Percentiles rank a stretch among this genome's conserved stretches.
Conservation (phyloP, 1,139 yeast genomes). For the Magnusiomyces magnusii region DNA sequence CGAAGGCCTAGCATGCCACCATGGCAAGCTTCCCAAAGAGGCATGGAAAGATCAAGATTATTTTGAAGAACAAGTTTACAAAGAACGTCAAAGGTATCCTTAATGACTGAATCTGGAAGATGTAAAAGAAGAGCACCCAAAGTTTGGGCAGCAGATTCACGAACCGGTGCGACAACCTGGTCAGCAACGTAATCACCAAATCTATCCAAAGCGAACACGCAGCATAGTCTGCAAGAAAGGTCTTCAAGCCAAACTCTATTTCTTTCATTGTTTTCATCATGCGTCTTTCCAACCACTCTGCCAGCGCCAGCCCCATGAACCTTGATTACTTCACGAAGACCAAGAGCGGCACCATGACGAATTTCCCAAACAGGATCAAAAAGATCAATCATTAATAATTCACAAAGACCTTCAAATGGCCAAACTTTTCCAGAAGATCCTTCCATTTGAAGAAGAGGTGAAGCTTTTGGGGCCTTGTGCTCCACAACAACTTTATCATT, state of each 20-base stretch:
- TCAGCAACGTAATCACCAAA: conserved; percentile 98
- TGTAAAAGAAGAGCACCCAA: conserved; percentile 81
- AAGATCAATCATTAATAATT: conserved; percentile 66
- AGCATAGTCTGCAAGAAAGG: conserved; percentile 74
- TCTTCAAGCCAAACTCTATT: conserved; percentile 78
- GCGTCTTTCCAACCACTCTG: conserved; percentile 56
- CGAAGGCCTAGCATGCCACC: conserved; percentile 95
- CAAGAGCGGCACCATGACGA: conserved; percentile 94
- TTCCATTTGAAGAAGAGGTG: conserved; percentile 68
- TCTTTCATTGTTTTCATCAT: conserved; percentile 53
- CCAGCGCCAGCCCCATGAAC: conserved; percentile 88
- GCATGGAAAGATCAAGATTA: conserved; percentile 39
- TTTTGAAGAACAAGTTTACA: conserved; percentile 63
- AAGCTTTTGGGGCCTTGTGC: conserved; percentile 57
- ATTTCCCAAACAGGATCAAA: conserved; percentile 90
- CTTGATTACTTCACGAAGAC: conserved; percentile 77
- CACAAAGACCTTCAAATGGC: conserved; percentile 98
- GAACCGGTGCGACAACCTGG: conserved; percentile 96
- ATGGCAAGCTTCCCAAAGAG: conserved; percentile 95
- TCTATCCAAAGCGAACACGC: conserved; percentile 85
- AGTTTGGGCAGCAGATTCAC: conserved; percentile 95
- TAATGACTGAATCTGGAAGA: conserved; percentile 47
- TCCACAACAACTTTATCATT: conserved; percentile 81
- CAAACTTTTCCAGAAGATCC: conserved; percentile 65
- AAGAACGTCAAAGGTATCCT: conserved; percentile 58